Evolutionary conservation across 495 filamentous ascomycete species (phyloP).

Genomic region (Podospora appendiculata): DNA sequence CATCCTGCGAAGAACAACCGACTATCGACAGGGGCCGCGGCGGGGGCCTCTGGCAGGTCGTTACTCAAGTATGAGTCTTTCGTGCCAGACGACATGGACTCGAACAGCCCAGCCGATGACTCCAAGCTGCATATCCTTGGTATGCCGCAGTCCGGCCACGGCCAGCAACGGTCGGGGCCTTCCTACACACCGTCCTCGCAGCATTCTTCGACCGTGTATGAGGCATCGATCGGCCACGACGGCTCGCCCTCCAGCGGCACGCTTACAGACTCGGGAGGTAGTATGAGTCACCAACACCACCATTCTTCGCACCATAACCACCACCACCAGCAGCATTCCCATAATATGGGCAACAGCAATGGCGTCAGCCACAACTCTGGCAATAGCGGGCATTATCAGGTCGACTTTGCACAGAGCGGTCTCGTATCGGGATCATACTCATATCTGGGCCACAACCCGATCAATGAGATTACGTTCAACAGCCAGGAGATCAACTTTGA

Average conservation of each 20-base stretch:
- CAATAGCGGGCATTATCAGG: constrained; percentile 11
- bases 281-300: neutral
- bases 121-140: constrained; percentile 17
- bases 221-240: constrained; percentile 19
- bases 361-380: neutral
- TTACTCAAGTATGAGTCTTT: constrained; percentile 29
- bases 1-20: constrained; percentile 13
- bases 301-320: constrained; percentile 6
- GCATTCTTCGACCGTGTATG: constrained; percentile 21
- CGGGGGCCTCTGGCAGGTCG: constrained; percentile 22
- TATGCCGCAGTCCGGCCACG: constrained; percentile 9
- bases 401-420: constrained; percentile 30
- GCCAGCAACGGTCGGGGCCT: neutral
- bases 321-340: constrained; percentile 3
- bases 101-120: constrained; percentile 13
- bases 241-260: constrained; percentile 26
- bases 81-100: constrained; percentile 21
- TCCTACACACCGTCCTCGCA: constrained; percentile 21
- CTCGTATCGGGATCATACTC: constrained; percentile 31
- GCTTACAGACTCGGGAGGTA: constrained; percentile 6
- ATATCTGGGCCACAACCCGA: constrained; percentile 30
- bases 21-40: constrained; percentile 14
- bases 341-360: constrained; percentile 2
- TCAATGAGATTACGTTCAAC: constrained; percentile 59
- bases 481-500: constrained; percentile 61